A percentile compares a stretch with the other conserved stretches of the same genome.
phyloP scores from a whole-genome alignment of 2,329 filamentous ascomycete genomes.

The Aspergillus sp. region DNA sequence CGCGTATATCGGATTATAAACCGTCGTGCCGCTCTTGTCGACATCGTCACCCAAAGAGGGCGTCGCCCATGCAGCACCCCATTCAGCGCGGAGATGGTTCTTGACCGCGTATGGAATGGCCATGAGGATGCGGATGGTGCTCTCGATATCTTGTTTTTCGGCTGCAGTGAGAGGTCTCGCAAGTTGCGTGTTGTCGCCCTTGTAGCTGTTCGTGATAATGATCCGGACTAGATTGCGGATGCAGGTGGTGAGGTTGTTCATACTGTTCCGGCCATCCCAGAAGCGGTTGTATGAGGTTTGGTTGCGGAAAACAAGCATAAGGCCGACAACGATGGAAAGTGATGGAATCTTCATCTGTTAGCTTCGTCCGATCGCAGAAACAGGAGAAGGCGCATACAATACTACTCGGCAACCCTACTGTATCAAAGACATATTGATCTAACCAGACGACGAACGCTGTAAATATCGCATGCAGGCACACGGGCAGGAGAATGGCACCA shows the following conservation, averaged over 20 bases:
- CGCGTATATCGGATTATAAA: constrained; percentile 44
- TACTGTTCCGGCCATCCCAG: constrained; percentile 54
- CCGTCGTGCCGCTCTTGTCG: constrained; percentile 21
- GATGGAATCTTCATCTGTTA: constrained; percentile 45
- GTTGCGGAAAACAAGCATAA: constrained; percentile 63
- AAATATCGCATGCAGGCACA: constrained; percentile 52
- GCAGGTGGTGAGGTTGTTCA: constrained; percentile 51
- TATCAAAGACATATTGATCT: constrained; percentile 45
- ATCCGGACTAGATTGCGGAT: constrained; percentile 54
- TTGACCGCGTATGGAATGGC: constrained; percentile 59
- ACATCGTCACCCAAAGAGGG: constrained; percentile 22
- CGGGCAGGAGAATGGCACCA: constrained; percentile 50
- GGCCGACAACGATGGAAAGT: constrained; percentile 58
- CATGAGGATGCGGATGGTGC: constrained; percentile 52
- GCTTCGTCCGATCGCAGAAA: background rate
- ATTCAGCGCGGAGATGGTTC: constrained; percentile 58
- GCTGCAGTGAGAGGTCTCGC: constrained; percentile 25
- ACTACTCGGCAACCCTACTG: constrained; percentile 50
- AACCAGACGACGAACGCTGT: constrained; percentile 54
- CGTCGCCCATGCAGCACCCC: constrained; percentile 42
- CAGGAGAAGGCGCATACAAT: constrained; percentile 40
- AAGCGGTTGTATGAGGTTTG: constrained; percentile 59
- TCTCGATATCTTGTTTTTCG: constrained; percentile 53
- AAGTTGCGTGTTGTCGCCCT: constrained; percentile 12
- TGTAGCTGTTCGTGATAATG: constrained; percentile 46